phyloP scores from a whole-genome alignment of 129 eudicot genomes.

The Helianthus annuus region DNA sequence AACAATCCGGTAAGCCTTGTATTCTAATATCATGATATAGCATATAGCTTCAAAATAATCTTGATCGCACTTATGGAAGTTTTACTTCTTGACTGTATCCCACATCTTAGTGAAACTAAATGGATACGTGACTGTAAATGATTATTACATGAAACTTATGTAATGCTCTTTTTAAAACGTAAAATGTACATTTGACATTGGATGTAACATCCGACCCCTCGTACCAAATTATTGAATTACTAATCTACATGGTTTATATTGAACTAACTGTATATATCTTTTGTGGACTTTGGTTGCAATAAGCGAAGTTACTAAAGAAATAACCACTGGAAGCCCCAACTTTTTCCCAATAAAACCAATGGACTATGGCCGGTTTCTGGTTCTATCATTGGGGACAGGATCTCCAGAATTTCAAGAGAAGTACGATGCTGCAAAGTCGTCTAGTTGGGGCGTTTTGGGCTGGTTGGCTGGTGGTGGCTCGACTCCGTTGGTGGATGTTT shows the following conservation, averaged over 20 bases:
- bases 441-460: constrained; percentile 51
- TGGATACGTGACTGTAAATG: too few relatives aligned
- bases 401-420: constrained; percentile 34
- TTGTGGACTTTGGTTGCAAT: constrained; percentile 48
- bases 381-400: constrained; percentile 60
- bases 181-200: too few relatives aligned
- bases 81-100: too few relatives aligned
- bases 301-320: constrained; percentile 12
- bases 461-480: constrained; percentile 51
- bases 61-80: too few relatives aligned
- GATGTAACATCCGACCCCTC: not conserved
- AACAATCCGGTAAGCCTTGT: constrained; percentile 44
- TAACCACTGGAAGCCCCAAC: constrained; percentile 30
- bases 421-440: constrained; percentile 35
- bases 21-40: too few relatives aligned
- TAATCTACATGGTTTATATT: not conserved
- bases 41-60: too few relatives aligned
- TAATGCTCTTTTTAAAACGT: too few relatives aligned
- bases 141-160: too few relatives aligned
- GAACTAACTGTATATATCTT: not conserved
- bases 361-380: constrained; percentile 43
- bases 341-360: constrained; percentile 27
- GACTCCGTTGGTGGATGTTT: constrained; percentile 40
- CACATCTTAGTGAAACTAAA: too few relatives aligned
- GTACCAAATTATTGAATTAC: not conserved